Base-by-base conservation (phyloP, 495 filamentous ascomycete genomes). In the Xylaria grammica region DNA sequence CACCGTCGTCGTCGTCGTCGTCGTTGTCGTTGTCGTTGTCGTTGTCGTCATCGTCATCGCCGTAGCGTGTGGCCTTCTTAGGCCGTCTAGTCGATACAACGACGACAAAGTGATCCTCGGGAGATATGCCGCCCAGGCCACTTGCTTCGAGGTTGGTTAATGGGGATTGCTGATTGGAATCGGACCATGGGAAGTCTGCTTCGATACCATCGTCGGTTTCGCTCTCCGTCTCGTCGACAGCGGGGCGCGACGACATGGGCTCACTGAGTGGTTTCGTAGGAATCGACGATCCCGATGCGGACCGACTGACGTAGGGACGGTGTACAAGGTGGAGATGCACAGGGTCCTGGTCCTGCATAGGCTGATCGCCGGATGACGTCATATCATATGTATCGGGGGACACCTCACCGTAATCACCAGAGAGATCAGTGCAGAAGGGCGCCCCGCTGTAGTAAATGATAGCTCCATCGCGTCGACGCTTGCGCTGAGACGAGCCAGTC, bases 381-480 rank as follows among this genome's bases (percentile, higher is more conserved):
- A 79, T 78, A 55, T 70, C 72, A 68, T 75, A 78, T 1, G 69
- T 78, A 59, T 64, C 71, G 49, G 72, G 72, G 4, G 74, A 83
- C 34, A 69, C 65, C 48, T 78, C 75, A 1, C 67, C 65, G 62
- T 69, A 63, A 69, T 91, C 87, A n/a, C 87, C 84, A 50, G 86
- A 90, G 4, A 93, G 81, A 77, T 94, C 91, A 13, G 87, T 92
- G 74, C 86, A 93, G 72, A 94, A 94, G 1, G 80, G 82, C 6
- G 88, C 87, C 26, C 86, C 85, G 59, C 88, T 90, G 74, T 93
- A 94, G 71, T 90, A 94, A 51, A 92, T 90, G 67, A 93, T 91
- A 20, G 91, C 88, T 13, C 91, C 91, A 68, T 86, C 87, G 19
- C 81, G 81, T 13, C 75, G 78, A 38, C 75, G 78, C 65, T 76